Percentiles rank a stretch among this genome's conserved stretches.
Conservation (phyloP, 164 flowering plant genomes). For the Dillenia turbinata region DNA sequence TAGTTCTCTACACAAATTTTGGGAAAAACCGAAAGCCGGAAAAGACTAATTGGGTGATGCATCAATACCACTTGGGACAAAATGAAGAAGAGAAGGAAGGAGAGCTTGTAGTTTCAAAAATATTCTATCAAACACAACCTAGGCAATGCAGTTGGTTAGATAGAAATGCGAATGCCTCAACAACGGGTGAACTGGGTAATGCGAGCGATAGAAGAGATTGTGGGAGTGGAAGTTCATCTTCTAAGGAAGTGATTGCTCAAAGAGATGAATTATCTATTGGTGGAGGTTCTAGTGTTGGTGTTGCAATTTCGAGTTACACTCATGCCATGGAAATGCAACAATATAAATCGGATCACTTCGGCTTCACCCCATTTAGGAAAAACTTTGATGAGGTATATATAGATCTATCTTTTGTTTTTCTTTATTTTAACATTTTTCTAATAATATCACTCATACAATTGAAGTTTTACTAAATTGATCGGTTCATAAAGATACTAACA, state of each 20-base stretch:
- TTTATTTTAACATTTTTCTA: not conserved
- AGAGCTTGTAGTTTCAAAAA: conserved; percentile 96
- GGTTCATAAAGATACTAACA: too few relatives aligned
- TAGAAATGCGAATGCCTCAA: conserved; percentile 14
- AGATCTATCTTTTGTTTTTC: not conserved
- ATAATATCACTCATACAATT: too few relatives aligned
- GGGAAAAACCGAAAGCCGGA: conserved; percentile 95
- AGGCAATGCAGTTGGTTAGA: conserved; percentile 86
- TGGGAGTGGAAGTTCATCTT: conserved; percentile 60
- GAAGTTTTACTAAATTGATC: too few relatives aligned
- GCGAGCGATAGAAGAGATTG: conserved; percentile 41
- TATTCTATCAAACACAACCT: conserved; percentile 97
- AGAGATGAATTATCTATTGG: conserved; percentile 39
- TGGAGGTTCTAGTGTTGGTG: conserved; percentile 18
- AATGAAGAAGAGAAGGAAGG: conserved; percentile 97
- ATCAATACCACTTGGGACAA: conserved; percentile 94
- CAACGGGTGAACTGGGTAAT: conserved; percentile 30
- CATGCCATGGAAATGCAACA: conserved; percentile 63
- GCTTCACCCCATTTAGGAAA: conserved; percentile 45
- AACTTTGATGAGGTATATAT: conserved; percentile 50
- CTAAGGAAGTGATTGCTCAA: conserved; percentile 35
- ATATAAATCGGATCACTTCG: conserved; percentile 63
- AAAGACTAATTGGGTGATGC: conserved; percentile 99
- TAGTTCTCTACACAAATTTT: conserved; percentile 91
- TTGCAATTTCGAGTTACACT: conserved; percentile 36